Conservation (phyloP, 352 stramenopile species). For the Phytophthora colocasiae region DNA sequence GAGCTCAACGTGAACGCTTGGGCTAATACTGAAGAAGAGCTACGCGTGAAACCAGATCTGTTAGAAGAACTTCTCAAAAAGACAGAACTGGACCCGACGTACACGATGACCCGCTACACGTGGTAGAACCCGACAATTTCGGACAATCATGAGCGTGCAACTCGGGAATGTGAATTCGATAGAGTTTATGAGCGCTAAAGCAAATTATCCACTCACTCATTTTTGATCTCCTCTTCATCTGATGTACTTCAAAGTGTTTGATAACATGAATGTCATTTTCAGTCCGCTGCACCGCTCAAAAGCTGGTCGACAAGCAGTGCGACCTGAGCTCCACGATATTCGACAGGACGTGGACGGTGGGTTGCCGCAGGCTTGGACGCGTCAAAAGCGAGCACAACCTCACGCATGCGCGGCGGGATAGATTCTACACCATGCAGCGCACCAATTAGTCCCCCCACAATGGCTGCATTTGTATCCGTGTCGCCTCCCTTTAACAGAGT, state of each 20-base stretch:
- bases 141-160: neutral
- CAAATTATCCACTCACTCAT: too few relatives aligned
- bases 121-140: conserved; percentile 32
- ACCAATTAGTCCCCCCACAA: conserved; percentile 58
- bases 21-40: conserved; percentile 29
- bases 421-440: conserved; percentile 50
- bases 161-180: neutral
- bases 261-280: too few relatives aligned
- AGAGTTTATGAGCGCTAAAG: conserved; percentile 5
- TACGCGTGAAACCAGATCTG: conserved; percentile 35
- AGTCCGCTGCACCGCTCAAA: conserved; percentile 4
- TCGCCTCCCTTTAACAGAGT: conserved; percentile 64
- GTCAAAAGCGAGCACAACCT: conserved; percentile 52
- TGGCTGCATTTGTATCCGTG: conserved; percentile 70
- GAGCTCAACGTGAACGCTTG: conserved; percentile 48
- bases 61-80: conserved; percentile 33
- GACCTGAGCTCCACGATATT: conserved; percentile 42
- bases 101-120: conserved; percentile 43
- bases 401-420: conserved; percentile 55
- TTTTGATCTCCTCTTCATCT: too few relatives aligned
- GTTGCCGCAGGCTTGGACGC: conserved; percentile 29
- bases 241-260: too few relatives aligned
- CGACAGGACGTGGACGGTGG: conserved; percentile 32
- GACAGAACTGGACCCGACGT: conserved; percentile 34
- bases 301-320: conserved; percentile 35